Base-by-base conservation (phyloP, 805 yeast species). In the Sugiyamaella americana region DNA sequence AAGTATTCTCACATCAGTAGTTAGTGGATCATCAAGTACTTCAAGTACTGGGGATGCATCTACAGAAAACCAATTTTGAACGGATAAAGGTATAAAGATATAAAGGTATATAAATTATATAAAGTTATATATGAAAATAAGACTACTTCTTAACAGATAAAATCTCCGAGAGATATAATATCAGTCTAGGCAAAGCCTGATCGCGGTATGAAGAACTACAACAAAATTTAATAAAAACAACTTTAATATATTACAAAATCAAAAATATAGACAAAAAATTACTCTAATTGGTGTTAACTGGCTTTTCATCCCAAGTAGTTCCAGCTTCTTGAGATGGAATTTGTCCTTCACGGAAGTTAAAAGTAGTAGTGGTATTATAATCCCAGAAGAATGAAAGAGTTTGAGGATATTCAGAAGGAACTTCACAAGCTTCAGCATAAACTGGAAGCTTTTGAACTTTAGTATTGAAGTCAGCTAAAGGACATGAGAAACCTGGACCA, bases 401-500 rank as follows among this genome's bases (percentile, higher is more conserved):
- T 34, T 53, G 54, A 36, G 58, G 56, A 38, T 37, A 48, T 11
- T 40, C 43, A 3, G 52, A 44, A 6, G 54, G 49, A 36, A 41
- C 46, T 19, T 53, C 37, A 43, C 60, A 57, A 10, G 24, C 50
- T 11, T 44, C 22, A 17, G 41, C 30, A 40, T 24, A 51, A 42
- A 51, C 46, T 4, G 44, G 45, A 17, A 53, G 41, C 2, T 36
- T 35, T 18, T 46, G 19, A 13, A 55, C 17, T 16, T 43, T 34
- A 4, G 43, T 16, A 40, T 51, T 44, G 48, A 49, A 72, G 43
- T 61, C 61, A 23, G 55, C 61, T 45, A 66, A 59, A 48, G 68
- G 65, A 59, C 80, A 70, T 34, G 74, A 65, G 58, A 68, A 75
- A 1, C 79, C 80, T 6, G 82, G 82, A 3, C 83, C 83, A 38